Percentiles rank a stretch among this genome's conserved stretches.
These are phyloP conservation scores for Aspergillus avenaceus DNA, from an alignment of 495 filamentous ascomycete genomes.

Conservation along the genomic window DNA sequence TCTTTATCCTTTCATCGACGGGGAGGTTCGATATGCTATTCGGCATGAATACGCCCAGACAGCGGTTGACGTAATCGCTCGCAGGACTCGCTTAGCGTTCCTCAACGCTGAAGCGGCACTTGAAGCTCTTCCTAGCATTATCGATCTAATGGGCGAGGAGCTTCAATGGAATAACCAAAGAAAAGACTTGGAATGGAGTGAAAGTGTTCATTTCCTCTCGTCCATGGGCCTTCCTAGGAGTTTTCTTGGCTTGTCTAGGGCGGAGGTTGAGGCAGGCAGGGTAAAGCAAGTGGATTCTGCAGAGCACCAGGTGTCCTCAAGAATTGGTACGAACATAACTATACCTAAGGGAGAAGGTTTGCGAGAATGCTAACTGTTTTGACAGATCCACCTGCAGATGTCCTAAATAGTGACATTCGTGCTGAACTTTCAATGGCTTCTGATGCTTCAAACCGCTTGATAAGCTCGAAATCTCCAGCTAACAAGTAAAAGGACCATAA, in stretches of 20 bases:
- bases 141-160: slow-evolving; percentile 92
- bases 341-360: not conserved
- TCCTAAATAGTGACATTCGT: slow-evolving; percentile 43
- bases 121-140: slow-evolving; percentile 81
- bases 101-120: slow-evolving; percentile 93
- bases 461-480: slow-evolving; percentile 31
- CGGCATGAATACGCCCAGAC: slow-evolving; percentile 93
- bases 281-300: slow-evolving; percentile 64
- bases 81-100: slow-evolving; percentile 85
- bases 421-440: slow-evolving; percentile 1
- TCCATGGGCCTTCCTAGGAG: slow-evolving; percentile 84
- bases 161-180: slow-evolving; percentile 73
- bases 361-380: slow-evolving; percentile 22
- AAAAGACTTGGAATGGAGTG: slow-evolving; percentile 81
- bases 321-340: slow-evolving; percentile 54
- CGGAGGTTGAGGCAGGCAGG: slow-evolving; percentile 75
- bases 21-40: slow-evolving; percentile 88
- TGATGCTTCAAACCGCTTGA: slow-evolving; percentile 29
- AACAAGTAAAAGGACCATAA: slow-evolving; percentile 42
- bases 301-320: slow-evolving; percentile 69
- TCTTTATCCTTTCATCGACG: slow-evolving; percentile 95
- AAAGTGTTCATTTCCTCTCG: slow-evolving; percentile 70
- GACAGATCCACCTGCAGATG: slow-evolving; percentile 56
- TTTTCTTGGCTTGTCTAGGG: slow-evolving; percentile 64
- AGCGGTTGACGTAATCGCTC: slow-evolving; percentile 83